phyloP scores from a whole-genome alignment of 106 monocot species.

The Dioscorea alata region DNA sequence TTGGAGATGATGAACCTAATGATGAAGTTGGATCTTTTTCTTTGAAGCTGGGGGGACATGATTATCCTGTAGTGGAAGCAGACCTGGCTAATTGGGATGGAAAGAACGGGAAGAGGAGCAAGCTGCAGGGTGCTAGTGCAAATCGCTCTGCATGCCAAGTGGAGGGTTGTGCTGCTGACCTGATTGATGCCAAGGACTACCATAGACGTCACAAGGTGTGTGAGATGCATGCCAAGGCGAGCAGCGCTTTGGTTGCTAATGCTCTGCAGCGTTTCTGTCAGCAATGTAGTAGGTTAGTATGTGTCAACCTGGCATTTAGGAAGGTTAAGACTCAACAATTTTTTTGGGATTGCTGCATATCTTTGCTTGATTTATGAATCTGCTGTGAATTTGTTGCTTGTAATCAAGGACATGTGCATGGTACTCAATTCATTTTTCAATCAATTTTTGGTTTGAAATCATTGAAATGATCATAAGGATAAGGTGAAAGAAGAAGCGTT shows the following conservation, averaged over 20 bases:
- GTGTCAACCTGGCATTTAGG: background rate
- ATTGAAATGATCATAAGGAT: too few relatives aligned
- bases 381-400: too few relatives aligned
- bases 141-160: slow-evolving; percentile 58
- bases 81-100: slow-evolving; percentile 23
- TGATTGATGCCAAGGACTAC: slow-evolving; percentile 54
- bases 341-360: too few relatives aligned
- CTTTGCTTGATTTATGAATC: too few relatives aligned
- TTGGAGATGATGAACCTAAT: slow-evolving; percentile 30
- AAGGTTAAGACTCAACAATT: too few relatives aligned
- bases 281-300: slow-evolving; percentile 77
- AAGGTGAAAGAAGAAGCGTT: too few relatives aligned
- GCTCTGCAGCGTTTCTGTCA: slow-evolving; percentile 76
- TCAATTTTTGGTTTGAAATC: too few relatives aligned
- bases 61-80: slow-evolving; percentile 17
- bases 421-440: too few relatives aligned
- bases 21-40: slow-evolving; percentile 28
- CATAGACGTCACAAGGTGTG: slow-evolving; percentile 89
- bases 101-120: slow-evolving; percentile 39
- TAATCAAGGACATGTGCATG: too few relatives aligned
- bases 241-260: slow-evolving; percentile 46
- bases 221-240: slow-evolving; percentile 75
- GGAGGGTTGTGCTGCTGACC: slow-evolving; percentile 62
- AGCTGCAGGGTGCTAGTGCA: slow-evolving; percentile 24
- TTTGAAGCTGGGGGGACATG: slow-evolving; percentile 43